Conservation (phyloP, 1,284 basidiomycete genomes). For the Golubevia sp. region DNA sequence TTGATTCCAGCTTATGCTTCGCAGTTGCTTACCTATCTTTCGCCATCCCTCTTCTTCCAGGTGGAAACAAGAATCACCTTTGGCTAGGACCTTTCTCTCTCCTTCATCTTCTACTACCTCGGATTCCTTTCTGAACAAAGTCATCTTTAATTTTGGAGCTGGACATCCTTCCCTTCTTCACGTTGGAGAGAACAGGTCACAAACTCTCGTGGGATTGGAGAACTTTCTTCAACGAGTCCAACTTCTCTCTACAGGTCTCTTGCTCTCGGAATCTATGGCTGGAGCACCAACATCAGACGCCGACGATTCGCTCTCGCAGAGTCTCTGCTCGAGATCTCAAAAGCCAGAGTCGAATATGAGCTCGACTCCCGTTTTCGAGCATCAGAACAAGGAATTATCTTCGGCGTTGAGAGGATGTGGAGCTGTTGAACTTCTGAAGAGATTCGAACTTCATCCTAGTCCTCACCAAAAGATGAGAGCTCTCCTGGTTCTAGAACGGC, state of each 20-base stretch:
- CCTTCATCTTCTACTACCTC: background rate
- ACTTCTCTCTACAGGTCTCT: constrained; percentile 2
- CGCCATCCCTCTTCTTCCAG: no score
- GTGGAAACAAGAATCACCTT: background rate
- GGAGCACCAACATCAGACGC: no score
- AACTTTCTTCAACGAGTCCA: constrained; percentile 5
- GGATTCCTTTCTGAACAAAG: background rate
- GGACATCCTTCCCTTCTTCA: background rate
- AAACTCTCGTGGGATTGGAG: background rate
- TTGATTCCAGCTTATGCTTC: background rate
- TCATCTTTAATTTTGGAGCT: constrained; percentile 3
- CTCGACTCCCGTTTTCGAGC: background rate
- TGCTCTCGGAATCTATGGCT: background rate
- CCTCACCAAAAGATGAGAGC: constrained; percentile 4
- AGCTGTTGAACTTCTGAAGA: background rate
- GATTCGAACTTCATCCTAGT: constrained; percentile 5
- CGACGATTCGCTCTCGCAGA: background rate
- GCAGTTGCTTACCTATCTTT: no score
- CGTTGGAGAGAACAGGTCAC: background rate
- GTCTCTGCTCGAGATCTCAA: background rate
- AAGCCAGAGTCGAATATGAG: background rate
- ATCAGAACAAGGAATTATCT: background rate
- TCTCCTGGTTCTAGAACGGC: background rate
- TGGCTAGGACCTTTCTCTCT: background rate
- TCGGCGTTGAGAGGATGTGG: background rate